Conservation (phyloP, 106 monocot species). For the Dioscorea dumetorum region DNA sequence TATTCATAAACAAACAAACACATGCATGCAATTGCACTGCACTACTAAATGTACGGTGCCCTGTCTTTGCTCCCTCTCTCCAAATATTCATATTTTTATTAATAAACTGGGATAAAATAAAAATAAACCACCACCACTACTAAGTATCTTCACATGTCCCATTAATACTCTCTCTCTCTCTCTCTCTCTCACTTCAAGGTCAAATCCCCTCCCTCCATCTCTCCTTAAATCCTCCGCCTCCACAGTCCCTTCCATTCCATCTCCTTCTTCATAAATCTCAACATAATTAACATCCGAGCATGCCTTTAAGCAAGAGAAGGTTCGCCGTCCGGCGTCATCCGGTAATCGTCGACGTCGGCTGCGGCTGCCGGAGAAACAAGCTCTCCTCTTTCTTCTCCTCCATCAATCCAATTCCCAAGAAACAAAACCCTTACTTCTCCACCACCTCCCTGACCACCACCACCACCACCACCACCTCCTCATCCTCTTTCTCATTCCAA, state of each 20-base stretch:
- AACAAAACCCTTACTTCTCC: neutral
- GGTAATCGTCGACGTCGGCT: conserved; percentile 22
- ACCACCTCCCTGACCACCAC: neutral
- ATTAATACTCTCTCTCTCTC: conserved; percentile 1
- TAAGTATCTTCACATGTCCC: conserved; percentile 1
- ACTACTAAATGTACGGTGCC: too few relatives aligned
- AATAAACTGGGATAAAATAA: too few relatives aligned
- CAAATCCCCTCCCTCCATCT: neutral
- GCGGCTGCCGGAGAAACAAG: conserved; percentile 20
- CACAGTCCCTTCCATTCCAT: neutral
- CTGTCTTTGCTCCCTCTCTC: too few relatives aligned
- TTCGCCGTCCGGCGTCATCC: conserved; percentile 9
- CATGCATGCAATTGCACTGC: too few relatives aligned
- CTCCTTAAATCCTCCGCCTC: neutral
- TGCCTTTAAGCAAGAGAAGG: conserved; percentile 8
- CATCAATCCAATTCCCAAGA: neutral
- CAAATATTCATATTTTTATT: too few relatives aligned
- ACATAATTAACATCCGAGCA: neutral
- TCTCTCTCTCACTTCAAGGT: neutral
- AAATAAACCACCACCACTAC: too few relatives aligned
- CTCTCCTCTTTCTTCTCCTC: conserved; percentile 22
- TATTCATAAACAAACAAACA: too few relatives aligned
- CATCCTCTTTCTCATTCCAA: neutral
- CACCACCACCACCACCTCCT: neutral
- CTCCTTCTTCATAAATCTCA: neutral